Evolutionary conservation across 345 rosid species (phyloP), one percentile per base, ranked within the genome.

Genomic region (Isatis tinctoria): DNA sequence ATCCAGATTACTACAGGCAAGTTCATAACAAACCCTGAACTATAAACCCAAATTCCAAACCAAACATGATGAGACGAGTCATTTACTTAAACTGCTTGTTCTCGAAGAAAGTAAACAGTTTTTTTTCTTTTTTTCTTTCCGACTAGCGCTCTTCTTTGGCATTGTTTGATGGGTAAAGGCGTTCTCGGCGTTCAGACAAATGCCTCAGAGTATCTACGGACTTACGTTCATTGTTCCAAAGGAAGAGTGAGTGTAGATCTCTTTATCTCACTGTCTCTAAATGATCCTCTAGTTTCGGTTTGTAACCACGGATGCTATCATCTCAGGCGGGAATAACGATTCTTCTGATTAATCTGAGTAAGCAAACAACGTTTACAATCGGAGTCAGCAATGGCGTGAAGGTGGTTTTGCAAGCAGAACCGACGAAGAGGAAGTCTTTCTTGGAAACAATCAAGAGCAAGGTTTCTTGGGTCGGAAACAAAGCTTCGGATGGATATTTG

Each of bases 91-190:
- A 32, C 35, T 32, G 1, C 35, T 32, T 32, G 35, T 5, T 32
- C 35, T 32, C 35, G 35, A 32, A 32, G 8, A 32, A 32, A 32
- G 35, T 32, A 32, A 85, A 82, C 11, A 48, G 11, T 20, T 48
- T 2, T 10, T 17, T 32, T 7, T 8, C 6, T 32, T 6, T 32
- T 32, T 22, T 30, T 10, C n/a, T 4, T 10, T 32, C 58, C 12
- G 16, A 79, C 72, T 76, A 94, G 97, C 37, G 98, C 93, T 2
- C 96, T 94, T 84, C 83, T 94, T 28, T 94, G 98, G 97, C 96
- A 94, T 80, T 93, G 83, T 49, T 89, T 94, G 57, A 94, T 94
- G 97, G 97, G 99, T 37, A 91, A 82, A 82, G 87, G 84, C 12
- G 96, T 90, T 66, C 86, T 95, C 37, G 79, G 80, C 41, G 83